Evolutionary conservation across 139 green algal species (phyloP).

Genomic region (Klebsormidium nitens): DNA sequence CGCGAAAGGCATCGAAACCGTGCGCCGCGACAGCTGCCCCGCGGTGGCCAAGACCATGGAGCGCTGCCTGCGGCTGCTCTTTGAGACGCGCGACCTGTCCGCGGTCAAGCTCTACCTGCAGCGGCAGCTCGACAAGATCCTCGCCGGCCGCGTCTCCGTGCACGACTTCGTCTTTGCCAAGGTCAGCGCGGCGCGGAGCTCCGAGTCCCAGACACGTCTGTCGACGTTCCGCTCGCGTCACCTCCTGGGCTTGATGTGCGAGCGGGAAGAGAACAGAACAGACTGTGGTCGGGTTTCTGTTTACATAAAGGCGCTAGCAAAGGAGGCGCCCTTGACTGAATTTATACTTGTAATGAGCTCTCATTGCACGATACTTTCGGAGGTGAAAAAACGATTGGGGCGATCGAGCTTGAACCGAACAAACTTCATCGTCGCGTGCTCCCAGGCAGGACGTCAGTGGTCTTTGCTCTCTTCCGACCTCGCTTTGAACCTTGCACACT

Average conservation of each 20-base stretch:
- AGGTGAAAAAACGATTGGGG: too few species aligned
- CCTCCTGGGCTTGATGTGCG: not conserved
- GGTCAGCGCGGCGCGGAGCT: not conserved
- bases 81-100: constrained; percentile 58
- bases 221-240: too few species aligned
- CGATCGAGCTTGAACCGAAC: not conserved
- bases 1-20: constrained; percentile 92
- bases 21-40: constrained; percentile 85
- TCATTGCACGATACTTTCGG: too few species aligned
- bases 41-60: constrained; percentile 87
- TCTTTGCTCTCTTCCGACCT: too few species aligned
- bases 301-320: too few species aligned
- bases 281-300: too few species aligned
- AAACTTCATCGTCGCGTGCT: too few species aligned
- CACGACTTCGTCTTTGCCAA: constrained; percentile 53
- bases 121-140: constrained; percentile 80
- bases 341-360: too few species aligned
- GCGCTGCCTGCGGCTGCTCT: constrained; percentile 71
- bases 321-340: too few species aligned
- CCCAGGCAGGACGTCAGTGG: too few species aligned
- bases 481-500: too few species aligned
- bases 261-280: not conserved
- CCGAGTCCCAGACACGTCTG: too few species aligned
- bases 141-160: constrained; percentile 72
- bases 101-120: constrained; percentile 70